Percentiles rank a stretch among this genome's conserved stretches.
Conservation (phyloP, 768 basidiomycete species). For the Hypholoma sublateritium region DNA sequence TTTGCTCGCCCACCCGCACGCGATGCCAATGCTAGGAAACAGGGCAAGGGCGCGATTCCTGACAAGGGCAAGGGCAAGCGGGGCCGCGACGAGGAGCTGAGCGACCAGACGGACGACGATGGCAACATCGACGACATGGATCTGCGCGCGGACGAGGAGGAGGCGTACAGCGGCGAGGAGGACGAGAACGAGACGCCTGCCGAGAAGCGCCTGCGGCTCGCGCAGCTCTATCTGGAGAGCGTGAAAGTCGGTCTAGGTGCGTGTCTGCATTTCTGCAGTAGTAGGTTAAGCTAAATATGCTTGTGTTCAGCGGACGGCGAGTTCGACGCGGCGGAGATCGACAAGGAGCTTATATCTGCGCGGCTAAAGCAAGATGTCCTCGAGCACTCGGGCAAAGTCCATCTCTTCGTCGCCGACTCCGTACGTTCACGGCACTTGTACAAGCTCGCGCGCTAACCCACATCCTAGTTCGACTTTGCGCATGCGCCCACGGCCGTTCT, state of each 20-base stretch:
- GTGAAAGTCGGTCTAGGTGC: conserved; percentile 75
- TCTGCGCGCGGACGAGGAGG: conserved; percentile 49
- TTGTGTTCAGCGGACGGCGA: conserved; percentile 74
- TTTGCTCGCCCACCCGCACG: conserved; percentile 23
- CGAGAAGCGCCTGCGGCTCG: conserved; percentile 87
- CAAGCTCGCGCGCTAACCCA: not conserved
- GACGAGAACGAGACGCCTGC: conserved; percentile 89
- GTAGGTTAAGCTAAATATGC: too few species aligned
- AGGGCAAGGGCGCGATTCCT: conserved; percentile 10
- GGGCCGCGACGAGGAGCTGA: conserved; percentile 62
- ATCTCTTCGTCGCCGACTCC: conserved; percentile 74
- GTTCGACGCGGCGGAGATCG: conserved; percentile 94
- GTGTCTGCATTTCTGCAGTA: conserved; percentile 29
- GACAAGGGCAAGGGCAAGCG: conserved; percentile 20
- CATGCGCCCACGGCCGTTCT: conserved; percentile 47
- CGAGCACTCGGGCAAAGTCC: conserved; percentile 85
- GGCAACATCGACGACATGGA: conserved; percentile 74
- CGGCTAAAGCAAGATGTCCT: conserved; percentile 91
- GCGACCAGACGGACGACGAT: conserved; percentile 58
- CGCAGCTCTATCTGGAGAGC: conserved; percentile 85
- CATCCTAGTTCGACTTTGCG: conserved; percentile 55
- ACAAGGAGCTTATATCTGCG: conserved; percentile 88
- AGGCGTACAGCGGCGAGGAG: conserved; percentile 73
- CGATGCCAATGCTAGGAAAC: conserved; percentile 19
- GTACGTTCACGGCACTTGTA: conserved; percentile 36